Evolutionary conservation across 75 land plant genomes (phyloP), one percentile per base, ranked within the genome.

Genomic region (Sequoiadendron giganteum): DNA sequence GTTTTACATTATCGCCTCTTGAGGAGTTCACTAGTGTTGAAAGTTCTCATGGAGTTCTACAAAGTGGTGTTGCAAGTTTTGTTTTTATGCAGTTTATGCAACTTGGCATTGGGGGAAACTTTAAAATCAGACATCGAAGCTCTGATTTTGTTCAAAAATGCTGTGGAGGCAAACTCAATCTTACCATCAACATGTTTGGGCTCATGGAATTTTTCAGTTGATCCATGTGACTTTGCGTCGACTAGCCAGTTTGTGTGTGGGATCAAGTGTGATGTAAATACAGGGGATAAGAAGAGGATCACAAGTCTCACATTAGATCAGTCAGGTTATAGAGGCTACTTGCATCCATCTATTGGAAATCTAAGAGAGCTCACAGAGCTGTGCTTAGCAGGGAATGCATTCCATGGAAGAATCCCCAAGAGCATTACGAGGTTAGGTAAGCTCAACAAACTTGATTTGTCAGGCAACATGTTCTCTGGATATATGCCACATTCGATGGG

Each of bases 351-450:
- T 43, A 45, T 94, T 75, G 91, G 95, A 56, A 81, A 78, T 80
- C 94, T 95, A 72, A 84, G 88, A 10, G 72, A 58, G 14, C 56
- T 96, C 78, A 89, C 89, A 19, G 89, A 90, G 34, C 86, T 89
- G 10, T 43, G 87, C 39, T 14, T 81, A 43, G 55, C 84, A 36
- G 68, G 58, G 49, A 92, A 92, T 89, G 84, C 56, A 21, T 88
- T 97, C 79, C 82, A 86, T 52, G 97, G 98, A 3, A 32, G 84
- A 13, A 56, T 97, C 21, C 98, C 98, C 8, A 54, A 58, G 13
- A 85, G 90, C 40, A 89, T 95, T 28, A 70, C 89, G 4, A 34
- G 68, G 55, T 48, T 86, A 25, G 79, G 79, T 3, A 90, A 88
- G 58, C 87, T 97, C 49, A 43, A 54, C 9, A 87, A 84, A 47